Conservation (phyloP, 1,284 basidiomycete species). For the Wolfiporia cocos region DNA sequence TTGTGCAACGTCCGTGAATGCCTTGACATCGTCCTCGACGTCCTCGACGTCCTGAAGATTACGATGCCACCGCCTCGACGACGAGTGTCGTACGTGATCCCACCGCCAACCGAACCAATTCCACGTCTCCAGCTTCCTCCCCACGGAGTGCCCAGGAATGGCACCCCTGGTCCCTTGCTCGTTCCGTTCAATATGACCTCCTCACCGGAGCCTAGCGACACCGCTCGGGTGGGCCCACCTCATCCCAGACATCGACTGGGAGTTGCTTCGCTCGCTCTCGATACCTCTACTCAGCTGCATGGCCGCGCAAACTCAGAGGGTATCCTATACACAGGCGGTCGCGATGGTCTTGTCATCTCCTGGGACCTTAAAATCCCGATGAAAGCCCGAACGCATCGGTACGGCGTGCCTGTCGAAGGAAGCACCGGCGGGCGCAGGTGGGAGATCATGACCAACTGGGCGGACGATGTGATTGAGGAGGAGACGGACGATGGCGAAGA, state of each 20-base stretch:
- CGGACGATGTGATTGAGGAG: slow-evolving; percentile 61
- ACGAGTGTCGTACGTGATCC: slow-evolving; percentile 84
- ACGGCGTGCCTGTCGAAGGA: slow-evolving; percentile 15
- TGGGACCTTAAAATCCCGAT: slow-evolving; percentile 86
- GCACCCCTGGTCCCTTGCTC: slow-evolving; percentile 63
- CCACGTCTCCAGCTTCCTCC: slow-evolving; percentile 72
- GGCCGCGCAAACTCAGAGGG: slow-evolving; percentile 69
- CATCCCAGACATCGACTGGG: slow-evolving; percentile 86
- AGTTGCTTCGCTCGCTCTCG: slow-evolving; percentile 81
- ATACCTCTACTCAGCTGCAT: slow-evolving; percentile 72
- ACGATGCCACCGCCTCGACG: slow-evolving; percentile 37
- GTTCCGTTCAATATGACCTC: slow-evolving; percentile 34
- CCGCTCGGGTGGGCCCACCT: slow-evolving; percentile 18
- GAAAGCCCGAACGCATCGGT: slow-evolving; percentile 34
- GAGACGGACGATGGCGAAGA: slow-evolving; percentile 49
- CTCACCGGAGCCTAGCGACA: slow-evolving; percentile 24
- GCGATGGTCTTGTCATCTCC: slow-evolving; percentile 87
- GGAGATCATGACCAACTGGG: slow-evolving; percentile 80
- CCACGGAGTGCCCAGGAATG: slow-evolving; percentile 50
- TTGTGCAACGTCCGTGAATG: too few relatives aligned
- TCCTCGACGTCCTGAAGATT: slow-evolving; percentile 5
- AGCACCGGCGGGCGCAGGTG: slow-evolving; percentile 36
- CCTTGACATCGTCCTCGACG: slow-evolving; percentile 1
- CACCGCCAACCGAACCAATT: slow-evolving; percentile 57
- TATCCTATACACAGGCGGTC: slow-evolving; percentile 89